Evolutionary conservation across 768 basidiomycete genomes (phyloP).

Genomic region (Lepiota venenata): DNA sequence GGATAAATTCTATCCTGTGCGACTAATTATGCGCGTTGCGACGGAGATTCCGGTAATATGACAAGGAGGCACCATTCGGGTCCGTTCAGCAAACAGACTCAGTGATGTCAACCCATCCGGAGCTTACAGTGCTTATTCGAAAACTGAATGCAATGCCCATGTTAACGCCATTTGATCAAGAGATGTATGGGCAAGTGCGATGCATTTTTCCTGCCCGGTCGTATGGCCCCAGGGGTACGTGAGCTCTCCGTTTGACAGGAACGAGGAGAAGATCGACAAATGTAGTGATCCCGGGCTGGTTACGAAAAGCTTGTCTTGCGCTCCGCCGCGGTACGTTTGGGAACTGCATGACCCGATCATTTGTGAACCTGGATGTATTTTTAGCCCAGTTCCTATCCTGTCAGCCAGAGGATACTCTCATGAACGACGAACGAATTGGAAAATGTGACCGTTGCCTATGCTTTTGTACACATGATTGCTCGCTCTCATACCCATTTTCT

Average conservation of each 20-base stretch:
- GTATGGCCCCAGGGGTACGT: too few species aligned
- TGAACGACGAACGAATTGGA: background rate
- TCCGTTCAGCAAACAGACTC: conserved; percentile 5
- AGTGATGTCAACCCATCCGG: background rate
- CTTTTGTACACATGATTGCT: background rate
- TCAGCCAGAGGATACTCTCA: background rate
- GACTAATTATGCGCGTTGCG: background rate
- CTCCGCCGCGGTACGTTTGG: conserved; percentile 1
- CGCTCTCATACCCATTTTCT: conserved; percentile 6
- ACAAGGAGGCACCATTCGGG: background rate
- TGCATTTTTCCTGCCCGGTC: too few species aligned
- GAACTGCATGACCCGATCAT: background rate
- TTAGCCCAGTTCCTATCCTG: conserved; percentile 3
- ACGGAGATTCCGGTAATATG: conserved; percentile 3
- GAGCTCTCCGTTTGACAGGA: too few species aligned
- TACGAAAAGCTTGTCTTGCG: background rate
- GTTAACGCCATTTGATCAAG: too few species aligned
- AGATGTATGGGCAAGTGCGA: too few species aligned
- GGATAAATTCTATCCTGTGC: background rate
- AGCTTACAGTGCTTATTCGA: background rate
- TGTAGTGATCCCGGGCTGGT: background rate
- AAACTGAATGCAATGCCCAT: background rate
- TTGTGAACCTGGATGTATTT: background rate
- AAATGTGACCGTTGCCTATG: background rate
- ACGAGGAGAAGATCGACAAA: too few species aligned